phyloP scores from a whole-genome alignment of 208 protist genomes.

The Acanthamoeba royreba region DNA sequence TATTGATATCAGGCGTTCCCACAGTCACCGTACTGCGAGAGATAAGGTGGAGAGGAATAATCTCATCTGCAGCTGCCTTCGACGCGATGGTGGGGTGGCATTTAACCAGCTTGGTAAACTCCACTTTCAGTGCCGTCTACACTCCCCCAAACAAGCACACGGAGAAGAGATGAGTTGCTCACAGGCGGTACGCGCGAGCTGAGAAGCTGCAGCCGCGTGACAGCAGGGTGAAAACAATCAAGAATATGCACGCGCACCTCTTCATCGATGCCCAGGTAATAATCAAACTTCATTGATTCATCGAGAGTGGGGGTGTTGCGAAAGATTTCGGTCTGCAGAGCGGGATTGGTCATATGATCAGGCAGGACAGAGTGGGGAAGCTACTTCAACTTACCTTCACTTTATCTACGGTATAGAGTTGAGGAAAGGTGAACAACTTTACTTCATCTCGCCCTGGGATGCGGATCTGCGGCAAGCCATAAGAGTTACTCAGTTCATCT shows the following conservation, averaged over 20 bases:
- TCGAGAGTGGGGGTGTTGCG: neutral
- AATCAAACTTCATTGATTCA: conserved; percentile 38
- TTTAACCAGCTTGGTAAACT: conserved; percentile 16
- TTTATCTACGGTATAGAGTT: neutral
- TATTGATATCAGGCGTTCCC: neutral
- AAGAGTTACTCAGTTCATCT: neutral
- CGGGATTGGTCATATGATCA: neutral
- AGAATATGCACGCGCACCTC: no score
- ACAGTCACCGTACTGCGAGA: neutral
- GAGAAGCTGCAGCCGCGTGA: no score
- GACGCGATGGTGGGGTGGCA: neutral
- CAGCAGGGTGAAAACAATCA: no score
- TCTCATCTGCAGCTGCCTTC: neutral
- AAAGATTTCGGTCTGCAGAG: conserved; percentile 21
- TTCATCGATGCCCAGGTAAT: neutral
- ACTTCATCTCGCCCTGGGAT: neutral
- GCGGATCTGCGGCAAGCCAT: neutral
- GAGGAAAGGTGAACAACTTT: conserved; percentile 24
- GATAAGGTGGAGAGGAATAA: neutral
- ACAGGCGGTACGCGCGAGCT: no score
- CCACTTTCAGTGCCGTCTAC: neutral
- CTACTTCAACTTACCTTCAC: conserved; percentile 38
- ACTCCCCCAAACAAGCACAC: no score
- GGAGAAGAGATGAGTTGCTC: no score
- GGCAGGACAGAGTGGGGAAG: neutral